These are phyloP conservation scores for Gardenia jasminoides DNA, from an alignment of 257 asterid genomes.

Conservation along the genomic window DNA sequence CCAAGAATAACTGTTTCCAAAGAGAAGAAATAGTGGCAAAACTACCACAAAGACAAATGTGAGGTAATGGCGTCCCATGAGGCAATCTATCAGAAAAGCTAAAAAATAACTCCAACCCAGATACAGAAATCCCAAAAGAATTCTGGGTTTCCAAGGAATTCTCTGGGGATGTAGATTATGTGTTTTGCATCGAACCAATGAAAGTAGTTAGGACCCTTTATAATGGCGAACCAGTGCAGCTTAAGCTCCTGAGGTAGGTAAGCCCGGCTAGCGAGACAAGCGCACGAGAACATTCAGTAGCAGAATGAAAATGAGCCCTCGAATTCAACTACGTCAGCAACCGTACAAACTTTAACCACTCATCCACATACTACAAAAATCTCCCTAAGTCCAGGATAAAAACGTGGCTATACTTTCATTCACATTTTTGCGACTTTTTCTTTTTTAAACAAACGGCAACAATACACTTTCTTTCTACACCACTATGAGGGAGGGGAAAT, in stretches of 20 bases:
- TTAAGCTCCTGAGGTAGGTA: neutral
- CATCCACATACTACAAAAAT: neutral
- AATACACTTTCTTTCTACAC: too few species aligned
- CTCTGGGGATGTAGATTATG: constrained; percentile 12
- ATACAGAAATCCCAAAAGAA: constrained; percentile 29
- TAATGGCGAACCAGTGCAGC: neutral
- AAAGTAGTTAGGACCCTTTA: neutral
- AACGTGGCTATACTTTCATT: neutral
- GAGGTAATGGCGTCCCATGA: constrained; percentile 18
- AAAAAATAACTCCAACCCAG: constrained; percentile 10
- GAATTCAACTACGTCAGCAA: neutral
- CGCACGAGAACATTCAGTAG: constrained; percentile 1
- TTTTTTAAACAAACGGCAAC: too few species aligned
- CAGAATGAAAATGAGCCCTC: neutral
- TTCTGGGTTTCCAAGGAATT: constrained; percentile 26
- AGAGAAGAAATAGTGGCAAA: constrained; percentile 29
- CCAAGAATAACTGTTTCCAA: constrained; percentile 46
- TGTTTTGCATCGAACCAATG: constrained; percentile 3
- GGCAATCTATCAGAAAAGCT: neutral
- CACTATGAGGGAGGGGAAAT: too few species aligned
- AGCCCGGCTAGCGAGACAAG: neutral
- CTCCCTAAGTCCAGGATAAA: neutral
- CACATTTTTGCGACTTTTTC: neutral
- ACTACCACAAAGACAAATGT: constrained; percentile 8
- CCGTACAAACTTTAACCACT: constrained; percentile 4